Conservation (phyloP, 768 basidiomycete species). For the Hygrocybe coccinea region DNA sequence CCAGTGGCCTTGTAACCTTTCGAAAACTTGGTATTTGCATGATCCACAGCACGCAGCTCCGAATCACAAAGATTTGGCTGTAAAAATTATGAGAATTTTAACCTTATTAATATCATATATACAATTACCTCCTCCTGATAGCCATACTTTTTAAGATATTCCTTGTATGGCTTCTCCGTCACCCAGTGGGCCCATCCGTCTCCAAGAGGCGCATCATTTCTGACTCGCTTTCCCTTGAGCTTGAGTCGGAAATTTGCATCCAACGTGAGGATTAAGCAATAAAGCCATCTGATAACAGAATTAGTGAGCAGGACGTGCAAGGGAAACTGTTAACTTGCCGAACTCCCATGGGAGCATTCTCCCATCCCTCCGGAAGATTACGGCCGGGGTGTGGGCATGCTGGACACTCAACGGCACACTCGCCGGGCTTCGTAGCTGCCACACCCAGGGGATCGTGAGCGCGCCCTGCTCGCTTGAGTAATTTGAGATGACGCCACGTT, state of each 20-base stretch:
- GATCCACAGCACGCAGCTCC: constrained; percentile 10
- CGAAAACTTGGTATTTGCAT: constrained; percentile 3
- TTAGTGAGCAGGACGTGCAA: background rate
- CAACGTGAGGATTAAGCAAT: constrained; percentile 22
- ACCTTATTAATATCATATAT: background rate
- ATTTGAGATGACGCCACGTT: constrained; percentile 18
- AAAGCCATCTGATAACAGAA: constrained; percentile 24
- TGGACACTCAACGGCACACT: constrained; percentile 21
- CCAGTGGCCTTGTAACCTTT: constrained; percentile 25
- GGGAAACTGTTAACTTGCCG: background rate
- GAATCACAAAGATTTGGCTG: constrained; percentile 13
- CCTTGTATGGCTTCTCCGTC: constrained; percentile 1
- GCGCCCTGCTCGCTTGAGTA: constrained; percentile 21
- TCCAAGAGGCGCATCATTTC: constrained; percentile 16
- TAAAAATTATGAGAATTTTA: background rate
- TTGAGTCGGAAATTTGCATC: constrained; percentile 33
- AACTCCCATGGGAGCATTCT: background rate
- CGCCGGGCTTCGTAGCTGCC: constrained; percentile 10
- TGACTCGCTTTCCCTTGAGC: constrained; percentile 18
- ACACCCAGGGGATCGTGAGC: constrained; percentile 12
- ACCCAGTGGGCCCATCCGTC: constrained; percentile 22
- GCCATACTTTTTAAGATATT: constrained; percentile 2
- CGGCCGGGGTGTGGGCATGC: constrained; percentile 22
- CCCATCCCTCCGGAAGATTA: constrained; percentile 17
- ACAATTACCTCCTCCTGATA: constrained; percentile 10